These are phyloP conservation scores for Coniosporium tulheliwenetii DNA, from an alignment of 2,329 filamentous ascomycete genomes.

Conservation along the genomic window DNA sequence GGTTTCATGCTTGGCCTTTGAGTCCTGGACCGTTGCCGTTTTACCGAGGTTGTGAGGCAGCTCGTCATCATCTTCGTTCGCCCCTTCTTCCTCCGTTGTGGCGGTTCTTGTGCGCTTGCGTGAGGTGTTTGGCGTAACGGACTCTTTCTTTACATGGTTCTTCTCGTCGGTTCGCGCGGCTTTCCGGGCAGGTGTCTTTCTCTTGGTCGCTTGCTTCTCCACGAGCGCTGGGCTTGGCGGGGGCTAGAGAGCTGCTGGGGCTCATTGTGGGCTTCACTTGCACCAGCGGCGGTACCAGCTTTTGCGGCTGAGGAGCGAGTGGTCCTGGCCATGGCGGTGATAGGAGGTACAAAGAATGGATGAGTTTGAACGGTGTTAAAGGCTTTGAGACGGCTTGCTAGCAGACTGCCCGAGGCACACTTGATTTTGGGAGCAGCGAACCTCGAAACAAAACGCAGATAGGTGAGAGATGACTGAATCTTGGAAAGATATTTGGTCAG, in stretches of 20 bases:
- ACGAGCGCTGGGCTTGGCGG: constrained; percentile 20
- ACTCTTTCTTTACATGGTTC: background rate
- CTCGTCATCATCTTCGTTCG: constrained; percentile 23
- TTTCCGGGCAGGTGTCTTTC: constrained; percentile 1
- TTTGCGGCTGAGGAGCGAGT: constrained; percentile 1
- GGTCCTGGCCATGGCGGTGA: background rate
- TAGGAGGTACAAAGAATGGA: too few relatives aligned
- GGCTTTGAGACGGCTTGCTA: too few relatives aligned
- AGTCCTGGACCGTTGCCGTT: background rate
- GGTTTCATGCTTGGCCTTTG: background rate
- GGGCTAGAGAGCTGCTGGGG: constrained; percentile 27
- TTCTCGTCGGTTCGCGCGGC: constrained; percentile 11
- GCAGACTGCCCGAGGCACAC: too few relatives aligned
- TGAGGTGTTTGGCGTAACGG: constrained; percentile 9
- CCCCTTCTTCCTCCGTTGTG: constrained; percentile 17
- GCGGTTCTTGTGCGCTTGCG: constrained; percentile 22
- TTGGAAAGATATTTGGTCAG: too few relatives aligned
- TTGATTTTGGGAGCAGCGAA: too few relatives aligned
- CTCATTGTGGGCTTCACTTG: constrained; percentile 8
- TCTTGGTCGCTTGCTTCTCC: constrained; percentile 5
- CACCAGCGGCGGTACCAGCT: background rate
- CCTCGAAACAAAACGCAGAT: too few relatives aligned
- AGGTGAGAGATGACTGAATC: too few relatives aligned
- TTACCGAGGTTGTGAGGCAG: constrained; percentile 38
- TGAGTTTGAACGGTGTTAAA: too few relatives aligned